Evolutionary conservation across 768 basidiomycete genomes (phyloP), one percentile per base, ranked within the genome.

Genomic region (Strobilomyces dryophilus): DNA sequence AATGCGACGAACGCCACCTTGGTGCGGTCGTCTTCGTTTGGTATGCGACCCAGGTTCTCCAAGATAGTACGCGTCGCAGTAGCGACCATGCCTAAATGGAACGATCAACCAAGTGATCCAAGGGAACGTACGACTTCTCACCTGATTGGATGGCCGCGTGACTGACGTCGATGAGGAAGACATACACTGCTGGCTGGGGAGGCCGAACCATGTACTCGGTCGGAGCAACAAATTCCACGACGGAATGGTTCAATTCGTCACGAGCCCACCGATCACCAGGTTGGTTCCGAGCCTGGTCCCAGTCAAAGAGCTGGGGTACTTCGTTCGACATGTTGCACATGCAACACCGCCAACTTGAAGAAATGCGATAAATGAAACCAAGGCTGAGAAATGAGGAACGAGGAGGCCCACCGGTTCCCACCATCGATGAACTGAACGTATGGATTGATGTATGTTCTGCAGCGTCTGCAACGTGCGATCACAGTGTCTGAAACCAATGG

Each of bases 181-280:
- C 81, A 70, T 95, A 98, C 48, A 97, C 92, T 17, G 95, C 92
- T 6, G 97, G 93, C 70, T 98, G 97, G 48, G 97, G 97, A 6
- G 97, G 88, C 58, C 97, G 89, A 66, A 95, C 95, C 97, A 98
- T 98, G 72, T 99, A 99, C 73, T 99, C 97, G 0, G 94, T 95
- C 7, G 97, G 95, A 1, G 97, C 97, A 49, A 99, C 90, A 65
- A 85, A 99, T 70, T 99, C 97, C 47, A 99, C 92, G n/a, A 87
- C 89, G 34, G 87, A 82, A 67, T 91, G 84, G 63, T 97, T 98
- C 48, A 99, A 79, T 73, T 99, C 97, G 1, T 91, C 84, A 55
- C 97, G 85, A 26, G 82, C 75, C 95, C 97, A 99, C 51, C 97
- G 76, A 71, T 99, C 97, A 12, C 92, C 95, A 29, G 94, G 95